phyloP scores from a whole-genome alignment of 2,329 filamentous ascomycete species.

The Colletotrichum higginsianum region DNA sequence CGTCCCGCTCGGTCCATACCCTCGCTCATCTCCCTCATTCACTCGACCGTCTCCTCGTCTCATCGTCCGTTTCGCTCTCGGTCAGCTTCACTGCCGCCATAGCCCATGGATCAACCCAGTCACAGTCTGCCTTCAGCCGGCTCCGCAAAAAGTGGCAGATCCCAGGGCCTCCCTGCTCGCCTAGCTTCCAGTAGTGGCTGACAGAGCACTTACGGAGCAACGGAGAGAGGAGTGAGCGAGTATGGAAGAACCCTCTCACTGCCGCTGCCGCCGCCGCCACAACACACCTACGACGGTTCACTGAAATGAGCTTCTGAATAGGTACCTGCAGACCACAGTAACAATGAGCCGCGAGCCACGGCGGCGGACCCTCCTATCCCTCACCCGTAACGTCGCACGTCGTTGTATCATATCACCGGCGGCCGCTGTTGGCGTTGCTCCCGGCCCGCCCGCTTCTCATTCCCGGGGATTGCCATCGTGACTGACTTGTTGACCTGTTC shows the following conservation, averaged over 20 bases:
- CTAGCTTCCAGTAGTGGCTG: background rate
- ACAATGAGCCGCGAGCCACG: background rate
- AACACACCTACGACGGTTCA: too few species aligned
- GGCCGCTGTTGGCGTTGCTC: background rate
- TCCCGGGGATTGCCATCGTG: background rate
- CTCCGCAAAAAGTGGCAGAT: background rate
- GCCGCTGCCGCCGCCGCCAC: slow-evolving; percentile 7
- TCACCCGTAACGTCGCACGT: slow-evolving; percentile 7
- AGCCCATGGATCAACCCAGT: background rate
- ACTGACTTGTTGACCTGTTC: background rate
- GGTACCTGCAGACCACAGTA: background rate
- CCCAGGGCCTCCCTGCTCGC: slow-evolving; percentile 14
- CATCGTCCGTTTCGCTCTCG: slow-evolving; percentile 12
- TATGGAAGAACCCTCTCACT: background rate
- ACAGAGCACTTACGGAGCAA: slow-evolving; percentile 12
- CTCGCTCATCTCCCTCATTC: background rate
- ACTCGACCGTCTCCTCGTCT: slow-evolving; percentile 9
- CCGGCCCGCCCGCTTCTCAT: background rate
- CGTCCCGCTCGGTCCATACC: background rate
- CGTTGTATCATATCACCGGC: slow-evolving; percentile 21
- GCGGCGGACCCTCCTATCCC: background rate
- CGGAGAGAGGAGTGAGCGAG: background rate
- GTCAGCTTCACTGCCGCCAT: slow-evolving; percentile 6
- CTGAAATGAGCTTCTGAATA: background rate
- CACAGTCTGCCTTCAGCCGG: background rate